Base-by-base conservation (phyloP, 495 filamentous ascomycete genomes). In the Penicillium steckii region DNA sequence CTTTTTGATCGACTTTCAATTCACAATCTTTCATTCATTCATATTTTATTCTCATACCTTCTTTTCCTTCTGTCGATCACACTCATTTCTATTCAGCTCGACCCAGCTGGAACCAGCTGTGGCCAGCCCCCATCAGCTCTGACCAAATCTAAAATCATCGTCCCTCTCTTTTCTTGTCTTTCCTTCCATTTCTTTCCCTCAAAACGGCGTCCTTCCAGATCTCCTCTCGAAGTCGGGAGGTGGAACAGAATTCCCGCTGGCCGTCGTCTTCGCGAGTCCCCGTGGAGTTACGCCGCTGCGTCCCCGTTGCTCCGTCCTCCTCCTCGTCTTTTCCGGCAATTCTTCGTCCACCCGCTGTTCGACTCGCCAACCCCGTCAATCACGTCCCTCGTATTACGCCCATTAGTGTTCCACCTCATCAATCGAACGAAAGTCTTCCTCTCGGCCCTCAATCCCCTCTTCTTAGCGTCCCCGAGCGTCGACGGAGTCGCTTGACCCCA, bases 401-500 rank as follows among this genome's bases (percentile, higher is more conserved):
- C 3, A 68, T 76, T 25, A 57, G 65, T 4, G 43, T 70, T 44
- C 63, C 57, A 42, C 55, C 60, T 33, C 66, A 68, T 44, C 44
- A 38, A 8, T 71, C 67, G 2, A 62, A 70, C 70, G 83, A 69
- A n/a, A 68, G 61, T 27, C 67, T 75, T 15, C 64, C 68, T 1
- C 64, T 74, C 22, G 60, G 65, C 17, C 44, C 62, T 23, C 65
- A 67, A 40, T 84, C 82, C 58, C 87, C 87, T 13, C 81, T 91
- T 15, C 77, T 91, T 45, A 82, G 83, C 10, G 77, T 88, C 26
- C 81, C 85, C 41, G 85, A 90, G 56, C 81, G 82, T 55, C 83
- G 80, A 38, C 80, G 80, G 59, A 81, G 70, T 53, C 75, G 84
- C 35, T 73, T 69, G 3, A 68, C 74, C 49, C 72, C 73, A 9